Evolutionary conservation across 306 rosid genomes (phyloP).

Genomic region (Crotalaria pallida): DNA sequence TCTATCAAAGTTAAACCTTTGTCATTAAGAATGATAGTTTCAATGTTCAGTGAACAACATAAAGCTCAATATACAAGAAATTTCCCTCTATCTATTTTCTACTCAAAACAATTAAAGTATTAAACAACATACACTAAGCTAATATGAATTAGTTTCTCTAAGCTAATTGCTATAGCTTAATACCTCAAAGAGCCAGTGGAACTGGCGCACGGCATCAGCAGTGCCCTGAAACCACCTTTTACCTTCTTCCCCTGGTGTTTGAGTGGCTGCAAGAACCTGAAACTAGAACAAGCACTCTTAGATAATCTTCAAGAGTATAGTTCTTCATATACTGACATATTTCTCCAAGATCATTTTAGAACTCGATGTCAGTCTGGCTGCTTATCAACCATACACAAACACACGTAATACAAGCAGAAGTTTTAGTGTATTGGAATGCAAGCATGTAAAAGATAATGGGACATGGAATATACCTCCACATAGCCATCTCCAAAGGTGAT

Average conservation of each 20-base stretch:
- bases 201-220: constrained; percentile 98
- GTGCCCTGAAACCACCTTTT: constrained; percentile 92
- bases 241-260: constrained; percentile 88
- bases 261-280: constrained; percentile 98
- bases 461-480: constrained; percentile 54
- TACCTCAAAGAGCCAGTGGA: constrained; percentile 99
- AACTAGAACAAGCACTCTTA: not conserved
- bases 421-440: not conserved
- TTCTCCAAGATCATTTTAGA: not conserved
- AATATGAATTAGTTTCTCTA: not conserved
- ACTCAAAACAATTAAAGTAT: not conserved
- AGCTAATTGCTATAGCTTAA: not conserved
- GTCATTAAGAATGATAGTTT: not conserved
- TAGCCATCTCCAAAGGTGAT: constrained; percentile 80
- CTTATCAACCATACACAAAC: not conserved
- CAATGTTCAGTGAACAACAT: not conserved
- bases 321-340: not conserved
- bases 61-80: not conserved
- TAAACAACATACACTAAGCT: not conserved
- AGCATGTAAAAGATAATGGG: constrained; percentile 6
- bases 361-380: not conserved
- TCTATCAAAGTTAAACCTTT: not conserved
- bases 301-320: not conserved
- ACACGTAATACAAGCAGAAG: not conserved
- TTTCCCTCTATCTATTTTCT: not conserved